phyloP scores from a whole-genome alignment of 371 early-diverging fungal genomes.

The Vavraia culicis region DNA sequence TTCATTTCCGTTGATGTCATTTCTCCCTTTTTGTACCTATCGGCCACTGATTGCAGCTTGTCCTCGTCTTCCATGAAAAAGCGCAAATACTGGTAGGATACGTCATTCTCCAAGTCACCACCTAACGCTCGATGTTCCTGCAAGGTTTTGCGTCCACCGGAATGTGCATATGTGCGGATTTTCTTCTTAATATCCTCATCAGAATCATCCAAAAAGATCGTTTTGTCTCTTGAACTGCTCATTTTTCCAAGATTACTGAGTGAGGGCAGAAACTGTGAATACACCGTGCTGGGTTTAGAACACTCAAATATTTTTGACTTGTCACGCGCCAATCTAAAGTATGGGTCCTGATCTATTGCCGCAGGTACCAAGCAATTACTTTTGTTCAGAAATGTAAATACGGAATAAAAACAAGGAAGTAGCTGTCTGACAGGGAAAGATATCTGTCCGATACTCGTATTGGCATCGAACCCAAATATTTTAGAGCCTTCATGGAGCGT shows the following conservation, averaged over 20 bases:
- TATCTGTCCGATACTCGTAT: slow-evolving; percentile 34
- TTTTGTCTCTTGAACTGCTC: slow-evolving; percentile 67
- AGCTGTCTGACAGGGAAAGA: slow-evolving; percentile 40
- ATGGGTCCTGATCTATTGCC: slow-evolving; percentile 98
- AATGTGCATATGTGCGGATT: slow-evolving; percentile 82
- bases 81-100: slow-evolving; percentile 74
- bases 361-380: slow-evolving; percentile 86
- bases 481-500: slow-evolving; percentile 38
- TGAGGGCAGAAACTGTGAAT: slow-evolving; percentile 80
- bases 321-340: slow-evolving; percentile 92
- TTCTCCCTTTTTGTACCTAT: slow-evolving; percentile 59
- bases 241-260: slow-evolving; percentile 74
- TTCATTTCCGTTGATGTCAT: slow-evolving; percentile 76
- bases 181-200: slow-evolving; percentile 82
- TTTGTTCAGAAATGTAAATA: slow-evolving; percentile 46
- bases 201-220: slow-evolving; percentile 82
- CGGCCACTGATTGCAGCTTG: slow-evolving; percentile 49
- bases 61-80: slow-evolving; percentile 89
- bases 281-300: slow-evolving; percentile 77
- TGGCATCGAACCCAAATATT: slow-evolving; percentile 39
- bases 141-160: slow-evolving; percentile 72
- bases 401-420: slow-evolving; percentile 38
- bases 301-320: slow-evolving; percentile 72
- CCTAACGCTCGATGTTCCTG: slow-evolving; percentile 69
- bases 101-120: slow-evolving; percentile 85